Evolutionary conservation across 805 yeast species (phyloP), one percentile per base, ranked within the genome.

Genomic region (Ogataea paradorogensis): DNA sequence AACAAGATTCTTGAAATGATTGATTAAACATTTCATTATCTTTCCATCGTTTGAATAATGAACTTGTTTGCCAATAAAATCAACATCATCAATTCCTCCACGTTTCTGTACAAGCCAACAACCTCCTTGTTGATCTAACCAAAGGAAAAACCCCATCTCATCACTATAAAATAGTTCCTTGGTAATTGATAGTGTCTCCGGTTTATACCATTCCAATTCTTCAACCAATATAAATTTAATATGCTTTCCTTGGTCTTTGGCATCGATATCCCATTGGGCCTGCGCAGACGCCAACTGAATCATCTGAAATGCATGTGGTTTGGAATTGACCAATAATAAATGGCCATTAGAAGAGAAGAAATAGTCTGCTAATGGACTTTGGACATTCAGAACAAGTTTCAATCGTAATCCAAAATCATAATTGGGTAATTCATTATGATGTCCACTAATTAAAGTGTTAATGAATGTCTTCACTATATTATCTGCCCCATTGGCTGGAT

Each of bases 1-100:
- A 4, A 70, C 55, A 22, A 67, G 46, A 35, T 70, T 66, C 45
- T 69, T 67, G 11, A 66, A 52, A 11, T 66, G 62, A 40, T 73
- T 74, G 20, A 71, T 63, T 11, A 66, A 58, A 8, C 67, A 54
- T 16, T 52, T 49, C 20, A 35, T 43, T 16, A 51, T 59, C 27
- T 43, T 43, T 11, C 35, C 40, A 4, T 26, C 37, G 9, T 24
- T 28, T 14, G 41, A 37, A 7, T 49, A 45, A 36, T 59, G 60
- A 1, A 63, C 42, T 20, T 43, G 33, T 9, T 40, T 42, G 5
- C 63, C 66, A 5, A 38, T 28, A 15, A 63, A 51, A 13, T 51
- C 46, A 6, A 51, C 35, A 26, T 38, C 32, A 10, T 46, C 45
- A 1, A 35, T 16, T 5, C 38, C 38, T 9, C 45, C 51, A 10